Evolutionary conservation across 2,329 filamentous ascomycete species (phyloP).

Genomic region (Fonsecaea multimorphosa): DNA sequence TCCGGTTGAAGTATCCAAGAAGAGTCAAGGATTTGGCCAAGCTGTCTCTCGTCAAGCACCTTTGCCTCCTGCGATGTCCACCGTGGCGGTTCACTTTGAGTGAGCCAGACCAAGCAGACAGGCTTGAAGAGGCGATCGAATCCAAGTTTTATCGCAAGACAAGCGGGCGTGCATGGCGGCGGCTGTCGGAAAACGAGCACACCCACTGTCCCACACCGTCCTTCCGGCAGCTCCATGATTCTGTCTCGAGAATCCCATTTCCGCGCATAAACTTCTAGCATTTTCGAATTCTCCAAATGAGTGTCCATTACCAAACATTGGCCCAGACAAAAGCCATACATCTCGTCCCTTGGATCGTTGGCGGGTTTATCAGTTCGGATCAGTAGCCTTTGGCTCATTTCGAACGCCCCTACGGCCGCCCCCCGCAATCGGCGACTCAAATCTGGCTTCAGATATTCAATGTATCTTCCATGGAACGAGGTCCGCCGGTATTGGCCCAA

Average conservation of each 20-base stretch:
- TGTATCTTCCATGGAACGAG: neutral
- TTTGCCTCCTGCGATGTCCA: no score
- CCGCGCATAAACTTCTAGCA: constrained; percentile 4
- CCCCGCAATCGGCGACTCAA: no score
- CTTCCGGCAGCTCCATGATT: constrained; percentile 6
- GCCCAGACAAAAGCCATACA: constrained; percentile 7
- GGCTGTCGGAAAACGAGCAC: constrained; percentile 9
- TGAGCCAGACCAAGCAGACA: constrained; percentile 7
- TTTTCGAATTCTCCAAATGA: neutral
- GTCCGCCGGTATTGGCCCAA: neutral
- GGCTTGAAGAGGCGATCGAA: constrained; percentile 6
- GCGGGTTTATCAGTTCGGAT: no score
- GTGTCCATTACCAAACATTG: no score
- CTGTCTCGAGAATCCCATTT: neutral
- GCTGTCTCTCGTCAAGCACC: no score
- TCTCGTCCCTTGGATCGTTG: no score
- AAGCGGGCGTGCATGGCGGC: neutral
- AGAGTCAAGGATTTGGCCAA: no score
- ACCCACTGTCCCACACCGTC: neutral
- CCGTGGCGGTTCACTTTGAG: no score
- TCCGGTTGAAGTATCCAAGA: neutral
- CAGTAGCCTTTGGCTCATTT: constrained; percentile 1
- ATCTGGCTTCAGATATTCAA: neutral
- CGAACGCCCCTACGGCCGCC: no score
- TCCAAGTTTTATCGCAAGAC: constrained; percentile 10